phyloP scores from a whole-genome alignment of 73 alveolate genomes.

The Chromera velia region DNA sequence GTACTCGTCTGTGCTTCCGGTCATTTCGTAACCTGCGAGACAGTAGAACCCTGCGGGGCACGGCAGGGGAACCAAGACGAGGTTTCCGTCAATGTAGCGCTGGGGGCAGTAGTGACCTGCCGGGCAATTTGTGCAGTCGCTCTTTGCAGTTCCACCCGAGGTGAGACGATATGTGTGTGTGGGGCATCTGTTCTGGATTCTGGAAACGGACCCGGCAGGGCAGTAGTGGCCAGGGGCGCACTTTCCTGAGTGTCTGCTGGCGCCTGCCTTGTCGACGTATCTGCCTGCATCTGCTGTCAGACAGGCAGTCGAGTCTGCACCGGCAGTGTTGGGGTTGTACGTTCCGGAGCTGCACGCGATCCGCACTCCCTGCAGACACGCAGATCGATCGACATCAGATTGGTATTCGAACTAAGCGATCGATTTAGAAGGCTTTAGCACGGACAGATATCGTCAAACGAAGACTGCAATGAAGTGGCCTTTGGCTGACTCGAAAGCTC shows the following conservation, averaged over 20 bases:
- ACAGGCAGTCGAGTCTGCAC: not conserved
- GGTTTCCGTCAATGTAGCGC: not conserved
- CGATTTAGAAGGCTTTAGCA: too few relatives aligned
- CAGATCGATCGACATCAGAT: too few relatives aligned
- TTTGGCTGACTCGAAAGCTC: too few relatives aligned
- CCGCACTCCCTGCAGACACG: too few relatives aligned
- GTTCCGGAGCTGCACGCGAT: too few relatives aligned
- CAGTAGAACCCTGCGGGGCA: conserved; percentile 59
- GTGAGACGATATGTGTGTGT: not conserved
- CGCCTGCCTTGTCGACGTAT: not conserved
- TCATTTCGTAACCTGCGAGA: conserved; percentile 9
- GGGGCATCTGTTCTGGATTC: conserved; percentile 14
- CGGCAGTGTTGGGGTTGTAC: not conserved
- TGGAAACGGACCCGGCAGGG: conserved; percentile 19
- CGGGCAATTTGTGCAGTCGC: conserved; percentile 36
- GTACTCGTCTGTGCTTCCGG: not conserved
- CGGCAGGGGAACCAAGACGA: not conserved
- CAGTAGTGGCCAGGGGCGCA: not conserved
- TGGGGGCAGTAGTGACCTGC: conserved; percentile 22
- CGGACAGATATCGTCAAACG: too few relatives aligned
- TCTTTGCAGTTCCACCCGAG: conserved; percentile 6
- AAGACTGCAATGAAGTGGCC: too few relatives aligned
- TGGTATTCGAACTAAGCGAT: too few relatives aligned
- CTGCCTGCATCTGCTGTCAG: not conserved
- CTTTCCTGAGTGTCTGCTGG: not conserved